These are phyloP conservation scores for Maudiozyma serrabonitensis DNA, from an alignment of 805 yeast species.

Conservation along the genomic window DNA sequence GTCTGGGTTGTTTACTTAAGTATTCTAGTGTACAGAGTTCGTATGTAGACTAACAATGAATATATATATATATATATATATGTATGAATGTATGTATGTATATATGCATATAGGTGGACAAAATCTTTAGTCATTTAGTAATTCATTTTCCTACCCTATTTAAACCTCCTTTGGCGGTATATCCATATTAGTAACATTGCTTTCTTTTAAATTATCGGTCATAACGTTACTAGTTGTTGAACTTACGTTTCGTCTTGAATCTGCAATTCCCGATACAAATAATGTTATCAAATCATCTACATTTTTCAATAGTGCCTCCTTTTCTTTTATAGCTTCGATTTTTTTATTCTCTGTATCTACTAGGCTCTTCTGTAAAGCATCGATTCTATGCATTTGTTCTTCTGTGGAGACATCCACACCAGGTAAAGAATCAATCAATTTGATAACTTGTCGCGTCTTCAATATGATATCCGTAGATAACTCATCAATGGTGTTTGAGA, in stretches of 20 bases:
- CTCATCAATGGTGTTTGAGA: constrained; percentile 51
- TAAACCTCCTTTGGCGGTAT: too few species aligned
- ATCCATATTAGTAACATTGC: not conserved
- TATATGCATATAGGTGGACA: too few species aligned
- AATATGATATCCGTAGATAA: constrained; percentile 75
- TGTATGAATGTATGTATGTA: too few species aligned
- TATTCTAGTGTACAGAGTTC: not conserved
- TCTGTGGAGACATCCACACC: constrained; percentile 81
- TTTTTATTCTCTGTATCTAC: constrained; percentile 50
- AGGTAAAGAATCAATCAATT: constrained; percentile 80
- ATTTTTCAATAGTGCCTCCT: constrained; percentile 50
- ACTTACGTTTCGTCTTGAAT: constrained; percentile 20
- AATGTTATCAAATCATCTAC: constrained; percentile 58
- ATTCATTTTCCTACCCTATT: too few species aligned
- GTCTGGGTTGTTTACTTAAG: not conserved
- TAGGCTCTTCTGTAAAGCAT: constrained; percentile 51
- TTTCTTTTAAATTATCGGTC: too few species aligned
- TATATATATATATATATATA: not conserved
- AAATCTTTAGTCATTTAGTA: too few species aligned
- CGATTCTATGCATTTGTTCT: constrained; percentile 59
- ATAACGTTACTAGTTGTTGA: not conserved
- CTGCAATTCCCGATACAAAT: constrained; percentile 31
- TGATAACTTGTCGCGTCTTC: constrained; percentile 77
- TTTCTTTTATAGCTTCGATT: constrained; percentile 46
- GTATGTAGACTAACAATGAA: not conserved